Evolutionary conservation across 495 filamentous ascomycete species (phyloP), one percentile per base, ranked within the genome.

Genomic region (Elaphomyces granulatus): DNA sequence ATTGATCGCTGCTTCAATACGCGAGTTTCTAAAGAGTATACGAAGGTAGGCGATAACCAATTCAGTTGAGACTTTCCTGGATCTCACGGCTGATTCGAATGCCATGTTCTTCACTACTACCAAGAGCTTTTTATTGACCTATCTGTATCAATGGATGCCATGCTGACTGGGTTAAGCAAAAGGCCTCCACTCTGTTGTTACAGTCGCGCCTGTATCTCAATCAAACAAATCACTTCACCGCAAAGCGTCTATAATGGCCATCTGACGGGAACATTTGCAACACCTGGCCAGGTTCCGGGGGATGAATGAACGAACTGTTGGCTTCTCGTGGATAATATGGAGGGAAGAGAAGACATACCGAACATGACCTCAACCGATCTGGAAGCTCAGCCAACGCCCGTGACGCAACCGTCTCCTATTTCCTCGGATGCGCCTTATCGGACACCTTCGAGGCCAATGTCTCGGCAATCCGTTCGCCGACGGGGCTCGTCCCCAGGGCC

Each of bases 401-500:
- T 42, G 42, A 53, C 48, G 38, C 49, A 62, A 39, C 46, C 68
- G 15, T 59, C 87, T 21, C 78, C 83, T 20, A 74, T 77, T 34
- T 80, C 81, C 15, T 65, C 71, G 15, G 74, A 77, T 31, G 79
- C 76, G 12, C 76, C 79, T 4, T 80, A 75, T 45, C 66, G 77
- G 46, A 71, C 71, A 9, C 74, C 75, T 10, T 72, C 77, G 20
- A 60, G 67, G 47, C 45, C 60, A 33, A 48, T 65, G 47, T 73
- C 67, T 45, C 58, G 65, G 36, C 63, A 66, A 18, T 65, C 72
- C 8, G 67, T 67, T n/a, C 62, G 65, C 32, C 63, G 63, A 42
- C 63, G 65, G 38, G 68, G 71, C 18, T 72, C 74, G 9, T 85
- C 83, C 12, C 72, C 81, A 15, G 70, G 64, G 17, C 64, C 70